These are phyloP conservation scores for Garcia nutans DNA, from an alignment of 345 rosid species.

Conservation along the genomic window DNA sequence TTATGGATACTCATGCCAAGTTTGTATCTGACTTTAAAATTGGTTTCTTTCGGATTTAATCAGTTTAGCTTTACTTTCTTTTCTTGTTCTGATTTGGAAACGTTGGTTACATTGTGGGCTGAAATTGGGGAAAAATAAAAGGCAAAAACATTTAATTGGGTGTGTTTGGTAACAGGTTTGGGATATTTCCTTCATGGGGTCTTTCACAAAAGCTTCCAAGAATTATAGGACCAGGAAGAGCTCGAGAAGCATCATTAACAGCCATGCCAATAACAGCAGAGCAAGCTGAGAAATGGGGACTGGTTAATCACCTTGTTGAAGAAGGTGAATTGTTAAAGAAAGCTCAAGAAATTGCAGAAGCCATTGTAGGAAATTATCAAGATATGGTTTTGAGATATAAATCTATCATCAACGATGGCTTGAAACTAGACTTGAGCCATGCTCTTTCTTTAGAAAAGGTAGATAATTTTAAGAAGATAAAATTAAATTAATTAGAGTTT, in stretches of 20 bases:
- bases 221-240: conserved; percentile 73
- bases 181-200: conserved; percentile 97
- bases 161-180: conserved; percentile 50
- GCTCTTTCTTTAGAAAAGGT: conserved; percentile 92
- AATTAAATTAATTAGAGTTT: no score
- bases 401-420: conserved; percentile 75
- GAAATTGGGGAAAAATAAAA: no score
- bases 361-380: conserved; percentile 66
- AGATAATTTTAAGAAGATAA: background rate
- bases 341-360: conserved; percentile 63
- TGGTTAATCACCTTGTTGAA: conserved; percentile 84
- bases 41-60: background rate
- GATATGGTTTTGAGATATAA: conserved; percentile 77
- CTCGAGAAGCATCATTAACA: conserved; percentile 72
- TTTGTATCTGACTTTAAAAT: background rate
- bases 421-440: conserved; percentile 63
- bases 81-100: background rate
- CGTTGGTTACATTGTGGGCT: background rate
- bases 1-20: conserved; percentile 92
- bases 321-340: conserved; percentile 56
- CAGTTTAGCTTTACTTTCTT: background rate
- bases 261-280: conserved; percentile 71
- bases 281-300: conserved; percentile 80
- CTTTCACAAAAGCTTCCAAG: conserved; percentile 89
- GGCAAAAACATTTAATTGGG: no score